Evolutionary conservation across 129 eudicot genomes (phyloP), one percentile per base, ranked within the genome.

Genomic region (Saposhnikovia divaricata): DNA sequence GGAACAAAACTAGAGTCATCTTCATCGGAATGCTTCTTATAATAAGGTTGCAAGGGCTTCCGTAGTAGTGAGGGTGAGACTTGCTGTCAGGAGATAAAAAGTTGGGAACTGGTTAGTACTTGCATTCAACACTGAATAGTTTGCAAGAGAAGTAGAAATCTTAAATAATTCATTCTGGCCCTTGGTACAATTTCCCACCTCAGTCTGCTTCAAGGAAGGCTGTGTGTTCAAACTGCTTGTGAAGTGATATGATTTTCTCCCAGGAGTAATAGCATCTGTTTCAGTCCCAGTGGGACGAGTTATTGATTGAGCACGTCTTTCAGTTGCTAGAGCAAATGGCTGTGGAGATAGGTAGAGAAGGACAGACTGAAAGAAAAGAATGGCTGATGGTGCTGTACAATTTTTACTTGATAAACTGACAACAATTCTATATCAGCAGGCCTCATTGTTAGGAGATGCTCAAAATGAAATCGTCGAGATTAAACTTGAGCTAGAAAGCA

Each of bases 281-380:
- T 86, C 91, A 73, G 79, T 21, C 28, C 82, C 88, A 72, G 75
- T 79, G 46, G 89, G 88, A 46, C 89, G 97, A 82, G 81, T 81
- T 78, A 88, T 93, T 77, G 38, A 19, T n/a, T 80, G 84, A 69
- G 96, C 97, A 13, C 97, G 91, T 79, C 88, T 91, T 82, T 89
- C 98, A 77, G 98, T 93, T 65, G 98, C 98, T 87, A 93, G 86
- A 79, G 94, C 91, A 86, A 93, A 93, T 46, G 78, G 78, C n/a
- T 74, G 78, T 47, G 78, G 78, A 78, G n/a, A n/a, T n/a, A n/a
- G n/a, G n/a, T n/a, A n/a, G n/a, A n/a, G n/a, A n/a, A 63, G 14
- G 15, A 12, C 7, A 31, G 44, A 6, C 75, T 13, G 43, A 43
- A 10, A 18, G 45, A 43, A 1, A 27, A 72, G 66, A 68, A 87